Evolutionary conservation across 2,329 filamentous ascomycete genomes (phyloP).

Genomic region (Gremmenia infestans): DNA sequence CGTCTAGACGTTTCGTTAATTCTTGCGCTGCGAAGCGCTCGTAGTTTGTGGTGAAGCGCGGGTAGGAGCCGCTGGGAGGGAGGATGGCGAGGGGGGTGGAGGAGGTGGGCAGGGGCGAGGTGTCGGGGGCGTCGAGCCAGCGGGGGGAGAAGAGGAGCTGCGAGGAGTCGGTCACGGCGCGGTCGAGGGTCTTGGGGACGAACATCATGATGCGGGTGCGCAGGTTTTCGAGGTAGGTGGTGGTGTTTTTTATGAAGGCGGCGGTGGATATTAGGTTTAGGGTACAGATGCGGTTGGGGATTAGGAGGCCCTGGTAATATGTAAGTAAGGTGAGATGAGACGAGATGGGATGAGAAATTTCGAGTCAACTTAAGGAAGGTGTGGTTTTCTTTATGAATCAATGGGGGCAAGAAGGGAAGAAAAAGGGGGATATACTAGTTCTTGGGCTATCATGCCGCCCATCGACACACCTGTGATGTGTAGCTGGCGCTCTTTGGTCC

Average conservation of each 20-base stretch:
- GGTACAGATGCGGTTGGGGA: slow-evolving; percentile 48
- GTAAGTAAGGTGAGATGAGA: background rate
- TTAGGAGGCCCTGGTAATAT: slow-evolving; percentile 38
- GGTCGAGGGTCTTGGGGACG: slow-evolving; percentile 66
- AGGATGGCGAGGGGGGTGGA: slow-evolving; percentile 37
- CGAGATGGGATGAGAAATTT: no score
- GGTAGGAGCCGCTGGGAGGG: slow-evolving; percentile 36
- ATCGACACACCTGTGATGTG: slow-evolving; percentile 77
- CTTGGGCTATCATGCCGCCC: slow-evolving; percentile 90
- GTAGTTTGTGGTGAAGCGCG: slow-evolving; percentile 66
- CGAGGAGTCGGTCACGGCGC: slow-evolving; percentile 59
- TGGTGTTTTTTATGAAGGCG: slow-evolving; percentile 55
- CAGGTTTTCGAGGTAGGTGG: slow-evolving; percentile 61
- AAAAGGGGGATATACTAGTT: slow-evolving; percentile 46
- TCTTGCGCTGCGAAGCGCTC: slow-evolving; percentile 81
- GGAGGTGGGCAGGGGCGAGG: slow-evolving; percentile 43
- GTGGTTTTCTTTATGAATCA: background rate
- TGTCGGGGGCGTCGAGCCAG: slow-evolving; percentile 61
- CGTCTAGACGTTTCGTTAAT: slow-evolving; percentile 62
- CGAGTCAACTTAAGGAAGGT: no score
- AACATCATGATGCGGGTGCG: slow-evolving; percentile 50
- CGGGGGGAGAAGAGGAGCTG: slow-evolving; percentile 56
- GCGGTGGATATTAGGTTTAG: slow-evolving; percentile 60
- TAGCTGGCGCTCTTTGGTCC: slow-evolving; percentile 53
- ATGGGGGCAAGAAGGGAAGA: slow-evolving; percentile 20